A percentile compares a stretch with the other conserved stretches of the same genome.
Evolutionary conservation across 371 early-diverging fungal genomes (phyloP).

Genomic region (Mortierella sp.): DNA sequence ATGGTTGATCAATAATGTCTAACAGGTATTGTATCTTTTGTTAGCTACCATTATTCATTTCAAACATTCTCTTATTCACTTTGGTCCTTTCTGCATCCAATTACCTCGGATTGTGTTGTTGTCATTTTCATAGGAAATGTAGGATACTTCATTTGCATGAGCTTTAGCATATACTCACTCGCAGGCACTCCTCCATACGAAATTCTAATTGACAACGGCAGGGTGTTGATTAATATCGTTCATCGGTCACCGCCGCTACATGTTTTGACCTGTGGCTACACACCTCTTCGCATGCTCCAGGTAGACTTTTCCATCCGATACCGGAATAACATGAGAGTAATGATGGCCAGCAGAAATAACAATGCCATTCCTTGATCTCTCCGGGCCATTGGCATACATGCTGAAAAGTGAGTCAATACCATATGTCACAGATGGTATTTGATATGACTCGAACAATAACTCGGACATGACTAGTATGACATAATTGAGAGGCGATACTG

Average conservation of each 20-base stretch:
- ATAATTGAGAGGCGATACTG: not conserved
- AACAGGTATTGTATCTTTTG: slow-evolving; percentile 3
- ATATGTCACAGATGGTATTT: slow-evolving; percentile 80
- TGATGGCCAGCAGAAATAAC: slow-evolving; percentile 81
- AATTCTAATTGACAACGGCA: slow-evolving; percentile 56
- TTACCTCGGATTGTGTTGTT: slow-evolving; percentile 76
- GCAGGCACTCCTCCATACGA: slow-evolving; percentile 80
- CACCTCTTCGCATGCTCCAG: slow-evolving; percentile 75
- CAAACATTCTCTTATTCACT: not conserved
- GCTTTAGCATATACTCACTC: slow-evolving; percentile 84
- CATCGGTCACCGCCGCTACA: not conserved
- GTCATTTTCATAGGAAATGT: slow-evolving; percentile 89
- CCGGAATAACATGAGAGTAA: slow-evolving; percentile 84
- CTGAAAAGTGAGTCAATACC: slow-evolving; percentile 92
- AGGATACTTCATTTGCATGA: slow-evolving; percentile 92
- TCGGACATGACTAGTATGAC: slow-evolving; percentile 78
- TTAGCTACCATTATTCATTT: slow-evolving; percentile 4
- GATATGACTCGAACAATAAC: slow-evolving; percentile 89
- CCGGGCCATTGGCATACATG: slow-evolving; percentile 74
- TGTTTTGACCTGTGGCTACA: not conserved
- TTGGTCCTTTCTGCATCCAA: not conserved
- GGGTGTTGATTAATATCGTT: not conserved
- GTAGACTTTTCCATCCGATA: slow-evolving; percentile 69
- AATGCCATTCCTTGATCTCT: slow-evolving; percentile 70
- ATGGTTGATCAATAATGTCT: slow-evolving; percentile 75